These are phyloP conservation scores for Ligustrum vulgare DNA, from an alignment of 257 asterid genomes.

Conservation along the genomic window DNA sequence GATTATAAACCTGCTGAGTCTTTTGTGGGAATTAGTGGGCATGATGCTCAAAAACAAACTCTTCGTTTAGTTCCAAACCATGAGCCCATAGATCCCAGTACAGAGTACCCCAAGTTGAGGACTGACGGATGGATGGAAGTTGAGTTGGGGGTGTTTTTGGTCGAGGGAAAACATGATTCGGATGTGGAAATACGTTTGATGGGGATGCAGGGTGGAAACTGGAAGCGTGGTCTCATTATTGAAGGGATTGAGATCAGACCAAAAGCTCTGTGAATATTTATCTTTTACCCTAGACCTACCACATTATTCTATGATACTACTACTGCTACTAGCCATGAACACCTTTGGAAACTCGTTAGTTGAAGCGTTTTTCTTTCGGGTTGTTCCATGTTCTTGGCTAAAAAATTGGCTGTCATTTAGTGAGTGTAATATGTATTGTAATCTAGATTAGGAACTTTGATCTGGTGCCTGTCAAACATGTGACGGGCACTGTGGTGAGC, in stretches of 20 bases:
- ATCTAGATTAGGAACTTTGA: too few species aligned
- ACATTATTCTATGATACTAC: too few species aligned
- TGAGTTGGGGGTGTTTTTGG: slow-evolving; percentile 64
- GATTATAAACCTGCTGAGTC: slow-evolving; percentile 37
- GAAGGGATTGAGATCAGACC: slow-evolving; percentile 92
- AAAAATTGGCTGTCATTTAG: too few species aligned
- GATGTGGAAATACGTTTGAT: slow-evolving; percentile 51
- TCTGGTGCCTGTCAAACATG: too few species aligned
- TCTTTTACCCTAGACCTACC: neutral
- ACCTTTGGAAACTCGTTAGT: too few species aligned
- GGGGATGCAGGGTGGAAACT: slow-evolving; percentile 51
- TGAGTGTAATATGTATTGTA: too few species aligned
- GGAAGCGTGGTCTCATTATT: slow-evolving; percentile 71
- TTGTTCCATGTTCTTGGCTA: too few species aligned
- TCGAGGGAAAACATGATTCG: slow-evolving; percentile 41
- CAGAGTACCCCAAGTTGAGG: slow-evolving; percentile 43
- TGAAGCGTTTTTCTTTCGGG: too few species aligned
- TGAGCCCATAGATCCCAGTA: slow-evolving; percentile 6
- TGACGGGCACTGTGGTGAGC: too few species aligned
- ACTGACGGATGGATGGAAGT: slow-evolving; percentile 82
- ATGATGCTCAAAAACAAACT: slow-evolving; percentile 26
- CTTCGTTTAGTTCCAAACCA: slow-evolving; percentile 44
- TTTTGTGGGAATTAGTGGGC: slow-evolving; percentile 39
- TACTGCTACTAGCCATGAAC: too few species aligned
- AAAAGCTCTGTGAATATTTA: slow-evolving; percentile 13